Evolutionary conservation across 371 early-diverging fungal species (phyloP).

Genomic region (Mucor irregularis): DNA sequence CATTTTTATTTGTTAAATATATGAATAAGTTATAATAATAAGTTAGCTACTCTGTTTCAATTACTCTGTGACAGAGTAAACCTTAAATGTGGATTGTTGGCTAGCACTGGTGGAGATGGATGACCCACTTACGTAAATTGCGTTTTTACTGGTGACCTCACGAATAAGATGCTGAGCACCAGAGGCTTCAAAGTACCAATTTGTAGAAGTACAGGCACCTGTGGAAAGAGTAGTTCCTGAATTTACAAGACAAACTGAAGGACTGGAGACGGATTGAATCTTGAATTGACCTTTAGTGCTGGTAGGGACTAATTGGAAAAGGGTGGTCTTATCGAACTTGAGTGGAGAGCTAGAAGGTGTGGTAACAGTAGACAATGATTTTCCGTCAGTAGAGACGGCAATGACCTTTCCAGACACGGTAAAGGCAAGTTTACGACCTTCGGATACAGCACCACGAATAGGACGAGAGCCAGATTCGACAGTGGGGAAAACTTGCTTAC

Average conservation of each 20-base stretch:
- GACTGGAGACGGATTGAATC: slow-evolving; percentile 11
- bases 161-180: slow-evolving; percentile 11
- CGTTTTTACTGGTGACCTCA: slow-evolving; percentile 8
- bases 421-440: slow-evolving; percentile 21
- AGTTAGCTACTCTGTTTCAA: no score
- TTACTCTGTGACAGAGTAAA: slow-evolving; percentile 12
- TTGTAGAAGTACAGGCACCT: slow-evolving; percentile 19
- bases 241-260: slow-evolving; percentile 13
- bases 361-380: no score
- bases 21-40: no score
- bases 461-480: slow-evolving; percentile 21
- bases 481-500: slow-evolving; percentile 24
- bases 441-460: slow-evolving; percentile 22
- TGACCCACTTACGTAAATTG: slow-evolving; percentile 1
- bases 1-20: no score
- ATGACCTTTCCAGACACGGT: not conserved
- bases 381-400: not conserved
- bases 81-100: not conserved
- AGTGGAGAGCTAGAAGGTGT: no score
- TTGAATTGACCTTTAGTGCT: slow-evolving; percentile 14
- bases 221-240: slow-evolving; percentile 7
- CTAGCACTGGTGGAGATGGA: not conserved
- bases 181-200: slow-evolving; percentile 13
- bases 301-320: slow-evolving; percentile 8
- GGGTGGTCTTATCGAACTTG: not conserved